These are phyloP conservation scores for Posidonia oceanica DNA, from an alignment of 116 monocot species.

Conservation along the genomic window DNA sequence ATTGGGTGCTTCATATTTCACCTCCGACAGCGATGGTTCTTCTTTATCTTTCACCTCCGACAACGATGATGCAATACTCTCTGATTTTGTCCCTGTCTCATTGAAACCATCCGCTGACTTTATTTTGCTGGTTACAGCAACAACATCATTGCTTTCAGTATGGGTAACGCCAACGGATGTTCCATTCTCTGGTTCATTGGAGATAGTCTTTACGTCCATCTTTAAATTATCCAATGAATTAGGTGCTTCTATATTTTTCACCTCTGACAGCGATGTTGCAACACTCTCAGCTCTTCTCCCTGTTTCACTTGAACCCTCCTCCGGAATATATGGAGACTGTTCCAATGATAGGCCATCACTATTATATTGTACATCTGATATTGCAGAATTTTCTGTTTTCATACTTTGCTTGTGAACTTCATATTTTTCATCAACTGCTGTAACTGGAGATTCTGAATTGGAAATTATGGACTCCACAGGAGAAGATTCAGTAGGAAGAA, in stretches of 20 bases:
- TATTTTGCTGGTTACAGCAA: not conserved
- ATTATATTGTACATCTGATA: not conserved
- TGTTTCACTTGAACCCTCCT: not conserved
- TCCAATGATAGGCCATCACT: not conserved
- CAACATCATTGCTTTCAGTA: not conserved
- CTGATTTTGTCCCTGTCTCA: not conserved
- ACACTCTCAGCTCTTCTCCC: not conserved
- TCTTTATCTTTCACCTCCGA: not conserved
- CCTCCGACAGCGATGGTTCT: not conserved
- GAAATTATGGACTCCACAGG: not conserved
- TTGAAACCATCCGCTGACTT: not conserved
- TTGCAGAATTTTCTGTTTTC: not conserved
- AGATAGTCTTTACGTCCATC: not conserved
- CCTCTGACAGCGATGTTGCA: not conserved
- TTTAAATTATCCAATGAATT: not conserved
- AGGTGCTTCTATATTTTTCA: not conserved
- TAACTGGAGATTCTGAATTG: constrained; percentile 1
- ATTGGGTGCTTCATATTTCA: not conserved
- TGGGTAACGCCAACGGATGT: not conserved
- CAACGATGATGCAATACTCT: no score
- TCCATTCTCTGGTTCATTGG: not conserved
- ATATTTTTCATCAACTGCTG: not conserved
- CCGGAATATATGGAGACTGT: not conserved
- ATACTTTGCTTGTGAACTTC: not conserved
- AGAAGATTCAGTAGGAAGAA: constrained; percentile 3